Conservation (phyloP, 108 stramenopile species). For the Nitzschia palea region DNA sequence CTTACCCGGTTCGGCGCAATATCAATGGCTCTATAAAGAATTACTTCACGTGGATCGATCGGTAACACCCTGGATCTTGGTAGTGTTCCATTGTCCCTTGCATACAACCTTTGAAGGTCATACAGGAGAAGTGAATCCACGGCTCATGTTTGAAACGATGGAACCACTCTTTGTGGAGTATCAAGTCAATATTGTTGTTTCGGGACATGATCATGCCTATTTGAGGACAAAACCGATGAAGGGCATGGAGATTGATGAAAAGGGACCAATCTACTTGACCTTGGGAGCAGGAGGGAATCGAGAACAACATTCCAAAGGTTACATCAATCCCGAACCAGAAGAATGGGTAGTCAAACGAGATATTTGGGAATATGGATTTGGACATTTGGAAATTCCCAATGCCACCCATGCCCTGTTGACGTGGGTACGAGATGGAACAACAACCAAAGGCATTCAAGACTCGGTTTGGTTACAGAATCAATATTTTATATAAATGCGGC, state of each 20-base stretch:
- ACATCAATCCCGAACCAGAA: slow-evolving; percentile 47
- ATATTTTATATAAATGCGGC: background rate
- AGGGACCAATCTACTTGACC: slow-evolving; percentile 78
- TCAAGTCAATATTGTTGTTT: slow-evolving; percentile 83
- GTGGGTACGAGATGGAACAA: slow-evolving; percentile 61
- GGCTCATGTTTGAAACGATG: slow-evolving; percentile 52
- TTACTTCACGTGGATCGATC: slow-evolving; percentile 55
- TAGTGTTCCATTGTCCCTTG: slow-evolving; percentile 77
- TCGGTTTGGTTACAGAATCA: background rate
- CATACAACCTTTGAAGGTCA: slow-evolving; percentile 83
- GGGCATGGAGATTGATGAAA: slow-evolving; percentile 25
- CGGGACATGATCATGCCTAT: slow-evolving; percentile 94
- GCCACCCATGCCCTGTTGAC: slow-evolving; percentile 67
- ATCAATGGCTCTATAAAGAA: slow-evolving; percentile 57
- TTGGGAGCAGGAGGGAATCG: slow-evolving; percentile 92
- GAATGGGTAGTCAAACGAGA: slow-evolving; percentile 88
- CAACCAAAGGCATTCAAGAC: background rate
- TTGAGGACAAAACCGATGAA: slow-evolving; percentile 67
- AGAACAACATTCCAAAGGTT: slow-evolving; percentile 69
- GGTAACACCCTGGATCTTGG: slow-evolving; percentile 82
- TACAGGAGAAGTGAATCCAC: slow-evolving; percentile 53
- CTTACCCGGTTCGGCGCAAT: slow-evolving; percentile 49
- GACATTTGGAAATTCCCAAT: slow-evolving; percentile 67
- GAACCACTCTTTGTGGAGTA: slow-evolving; percentile 76
- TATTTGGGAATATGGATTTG: slow-evolving; percentile 81